These are phyloP conservation scores for Pseudogymnoascus sp. DNA, from an alignment of 2,329 filamentous ascomycete genomes.

Conservation along the genomic window DNA sequence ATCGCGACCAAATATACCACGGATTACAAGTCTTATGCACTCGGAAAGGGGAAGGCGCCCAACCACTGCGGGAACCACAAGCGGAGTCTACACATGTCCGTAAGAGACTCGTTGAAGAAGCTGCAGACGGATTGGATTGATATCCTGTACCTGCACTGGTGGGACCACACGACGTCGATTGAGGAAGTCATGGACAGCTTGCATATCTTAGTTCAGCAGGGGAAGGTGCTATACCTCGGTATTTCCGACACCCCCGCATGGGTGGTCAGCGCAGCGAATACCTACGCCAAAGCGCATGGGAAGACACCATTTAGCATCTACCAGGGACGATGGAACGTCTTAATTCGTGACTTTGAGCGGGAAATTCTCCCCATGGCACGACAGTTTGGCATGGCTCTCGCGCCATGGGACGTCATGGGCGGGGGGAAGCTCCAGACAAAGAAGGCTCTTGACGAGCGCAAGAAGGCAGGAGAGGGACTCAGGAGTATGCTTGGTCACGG, in stretches of 20 bases:
- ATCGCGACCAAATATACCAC: slow-evolving; percentile 64
- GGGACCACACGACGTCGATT: slow-evolving; percentile 54
- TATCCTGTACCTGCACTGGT: slow-evolving; percentile 34
- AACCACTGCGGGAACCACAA: slow-evolving; percentile 53
- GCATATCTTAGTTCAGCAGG: slow-evolving; percentile 50
- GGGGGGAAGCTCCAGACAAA: slow-evolving; percentile 41
- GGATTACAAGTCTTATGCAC: slow-evolving; percentile 40
- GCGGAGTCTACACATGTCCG: slow-evolving; percentile 52
- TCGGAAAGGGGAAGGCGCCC: slow-evolving; percentile 39
- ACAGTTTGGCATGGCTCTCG: slow-evolving; percentile 49
- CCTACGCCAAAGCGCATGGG: slow-evolving; percentile 63
- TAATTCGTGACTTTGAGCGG: slow-evolving; percentile 57
- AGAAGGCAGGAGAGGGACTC: slow-evolving; percentile 22
- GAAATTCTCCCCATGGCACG: slow-evolving; percentile 54
- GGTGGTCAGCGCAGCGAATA: slow-evolving; percentile 60
- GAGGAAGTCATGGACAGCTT: slow-evolving; percentile 63
- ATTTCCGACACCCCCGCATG: slow-evolving; percentile 64
- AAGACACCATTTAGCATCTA: slow-evolving; percentile 64
- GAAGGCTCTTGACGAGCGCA: slow-evolving; percentile 33
- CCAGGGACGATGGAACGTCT: slow-evolving; percentile 57
- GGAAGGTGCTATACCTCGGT: slow-evolving; percentile 62
- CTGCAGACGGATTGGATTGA: slow-evolving; percentile 65
- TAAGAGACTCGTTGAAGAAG: slow-evolving; percentile 50
- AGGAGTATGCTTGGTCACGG: slow-evolving; percentile 41
- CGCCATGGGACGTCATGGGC: slow-evolving; percentile 50